phyloP scores from a whole-genome alignment of 2,329 filamentous ascomycete species.

The Coniochaeta sp. region DNA sequence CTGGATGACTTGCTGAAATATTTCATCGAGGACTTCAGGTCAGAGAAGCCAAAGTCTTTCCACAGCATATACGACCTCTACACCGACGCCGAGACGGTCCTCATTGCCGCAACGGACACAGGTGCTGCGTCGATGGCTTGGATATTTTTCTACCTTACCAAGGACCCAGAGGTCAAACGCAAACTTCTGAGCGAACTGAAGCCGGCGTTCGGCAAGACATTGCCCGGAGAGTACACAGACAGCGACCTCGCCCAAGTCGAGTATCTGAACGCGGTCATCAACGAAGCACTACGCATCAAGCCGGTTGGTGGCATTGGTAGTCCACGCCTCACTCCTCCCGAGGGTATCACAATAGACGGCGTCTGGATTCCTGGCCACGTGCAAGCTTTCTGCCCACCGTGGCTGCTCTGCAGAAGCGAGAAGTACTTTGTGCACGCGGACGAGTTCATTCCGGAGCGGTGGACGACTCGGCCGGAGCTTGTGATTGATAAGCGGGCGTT shows the following conservation, averaged over 20 bases:
- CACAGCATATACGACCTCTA: constrained; percentile 4
- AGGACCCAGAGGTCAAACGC: neutral
- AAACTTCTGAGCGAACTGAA: constrained; percentile 6
- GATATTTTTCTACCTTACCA: constrained; percentile 8
- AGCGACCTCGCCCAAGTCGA: constrained; percentile 1
- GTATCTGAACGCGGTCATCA: constrained; percentile 6
- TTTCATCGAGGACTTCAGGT: constrained; percentile 8
- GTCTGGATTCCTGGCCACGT: neutral
- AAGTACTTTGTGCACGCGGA: neutral
- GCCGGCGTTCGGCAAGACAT: neutral
- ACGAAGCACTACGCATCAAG: constrained; percentile 7
- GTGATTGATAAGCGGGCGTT: constrained; percentile 1
- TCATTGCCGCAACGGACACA: constrained; percentile 4
- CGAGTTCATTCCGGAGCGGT: constrained; percentile 4
- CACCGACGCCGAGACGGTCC: constrained; percentile 5
- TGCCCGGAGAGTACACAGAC: neutral
- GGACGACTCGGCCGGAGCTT: constrained; percentile 1
- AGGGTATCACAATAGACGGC: constrained; percentile 3
- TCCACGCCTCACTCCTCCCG: constrained; percentile 1
- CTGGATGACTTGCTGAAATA: constrained; percentile 10
- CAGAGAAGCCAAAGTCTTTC: constrained; percentile 8
- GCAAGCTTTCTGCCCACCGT: neutral
- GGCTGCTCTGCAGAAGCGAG: neutral
- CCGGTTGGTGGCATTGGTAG: neutral
- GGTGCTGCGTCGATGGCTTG: neutral